Base-by-base conservation (phyloP, 2,329 filamentous ascomycete genomes). In the Cercospora zeae-maydis region DNA sequence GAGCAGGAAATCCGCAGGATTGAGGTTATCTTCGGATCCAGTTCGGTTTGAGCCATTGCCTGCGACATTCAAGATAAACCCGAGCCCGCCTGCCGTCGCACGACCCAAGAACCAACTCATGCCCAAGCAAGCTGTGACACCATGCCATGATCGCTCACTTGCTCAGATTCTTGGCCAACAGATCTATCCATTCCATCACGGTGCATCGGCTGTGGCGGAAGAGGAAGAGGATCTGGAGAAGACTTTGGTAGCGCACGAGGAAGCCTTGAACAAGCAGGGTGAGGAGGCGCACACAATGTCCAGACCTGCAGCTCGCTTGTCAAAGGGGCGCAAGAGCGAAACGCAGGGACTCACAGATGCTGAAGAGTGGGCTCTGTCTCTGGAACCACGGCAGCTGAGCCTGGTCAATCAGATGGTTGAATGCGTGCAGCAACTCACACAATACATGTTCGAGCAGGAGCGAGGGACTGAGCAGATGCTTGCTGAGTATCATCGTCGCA, bases 371-470 rank as follows among this genome's bases (percentile, higher is more conserved):
- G 75, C 77, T 49, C 68, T 70, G 2, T 72, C 69, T 13, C 71
- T 81, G 0, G 65, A 74, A 37, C 73, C 77, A 11, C 74, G 80
- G 39, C 79, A 80, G 56, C 72, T 72, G 31, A 70, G 71, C 37
- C 63, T 80, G 5, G 72, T 76, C 39, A 75, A 78, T 14, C 70
- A 75, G 36, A 68, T 81, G 24, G 70, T 77, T 21, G 72, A 73
- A n/a, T 73, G 78, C 3, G 76, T 77, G 3, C 66, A 82, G 73
- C 74, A 74, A 16, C 75, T 84, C 9, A 68, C 79, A 8, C 76
- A 71, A 1, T 77, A 82, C 60, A 75, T 85, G 16, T 74, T 81
- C 8, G 75, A 78, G n/a, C 76, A 79, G 49, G 81, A 82, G 66
- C 75, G 74, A 3, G 78, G 77, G 1, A 74, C 82, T 27, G 71